Evolutionary conservation across 306 rosid species (phyloP).

Genomic region (Boehmeria nivea): DNA sequence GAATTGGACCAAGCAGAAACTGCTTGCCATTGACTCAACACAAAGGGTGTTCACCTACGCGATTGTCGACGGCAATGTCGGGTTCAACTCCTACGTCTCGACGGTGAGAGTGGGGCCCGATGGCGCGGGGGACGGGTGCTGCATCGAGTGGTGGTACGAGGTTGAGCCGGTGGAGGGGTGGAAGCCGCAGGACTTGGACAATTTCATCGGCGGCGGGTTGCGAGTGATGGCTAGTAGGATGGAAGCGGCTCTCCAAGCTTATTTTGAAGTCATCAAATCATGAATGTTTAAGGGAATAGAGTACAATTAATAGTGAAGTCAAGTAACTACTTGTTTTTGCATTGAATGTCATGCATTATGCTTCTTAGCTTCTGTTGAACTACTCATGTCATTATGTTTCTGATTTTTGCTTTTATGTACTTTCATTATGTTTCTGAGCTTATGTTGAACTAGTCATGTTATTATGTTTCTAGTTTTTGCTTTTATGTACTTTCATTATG

Average conservation of each 20-base stretch:
- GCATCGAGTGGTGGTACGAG: conserved; percentile 46
- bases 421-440: too few relatives aligned
- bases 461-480: too few relatives aligned
- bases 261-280: not conserved
- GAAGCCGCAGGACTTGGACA: conserved; percentile 33
- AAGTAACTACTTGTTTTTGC: too few relatives aligned
- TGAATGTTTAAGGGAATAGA: too few relatives aligned
- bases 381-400: too few relatives aligned
- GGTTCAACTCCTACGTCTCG: conserved; percentile 41
- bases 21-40: conserved; percentile 33
- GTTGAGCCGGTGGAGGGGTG: conserved; percentile 58
- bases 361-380: too few relatives aligned
- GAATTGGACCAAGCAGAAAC: conserved; percentile 59
- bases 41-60: conserved; percentile 19
- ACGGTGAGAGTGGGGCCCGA: conserved; percentile 20
- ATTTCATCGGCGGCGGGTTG: conserved; percentile 35
- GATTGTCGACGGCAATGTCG: conserved; percentile 49
- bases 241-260: conserved; percentile 32
- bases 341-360: too few relatives aligned
- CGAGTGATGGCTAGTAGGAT: conserved; percentile 49
- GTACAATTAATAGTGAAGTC: too few relatives aligned
- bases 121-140: conserved; percentile 29
- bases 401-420: too few relatives aligned
- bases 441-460: too few relatives aligned
- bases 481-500: too few relatives aligned